Evolutionary conservation across 164 flowering plant species (phyloP), one percentile per base, ranked within the genome.

Genomic region (Vitis labrusca): DNA sequence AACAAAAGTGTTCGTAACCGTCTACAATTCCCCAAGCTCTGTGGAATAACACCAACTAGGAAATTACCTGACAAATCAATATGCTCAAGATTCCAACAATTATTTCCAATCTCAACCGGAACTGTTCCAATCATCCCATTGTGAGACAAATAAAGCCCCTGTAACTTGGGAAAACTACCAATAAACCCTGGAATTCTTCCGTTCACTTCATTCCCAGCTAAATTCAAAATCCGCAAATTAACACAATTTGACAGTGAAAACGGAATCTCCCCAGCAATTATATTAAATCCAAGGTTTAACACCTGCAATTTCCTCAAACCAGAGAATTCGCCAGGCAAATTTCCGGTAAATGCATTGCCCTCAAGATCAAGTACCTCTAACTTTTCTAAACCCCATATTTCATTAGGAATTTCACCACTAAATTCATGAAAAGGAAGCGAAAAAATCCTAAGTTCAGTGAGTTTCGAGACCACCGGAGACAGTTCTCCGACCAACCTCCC

Each of bases 321-420:
- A 2, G 69, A 27, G 61, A 89, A 69, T 15, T 59, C 68, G 50
- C 10, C 2, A 1, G 91, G 85, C 69, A 93, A 73, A 50, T 66
- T 61, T 15, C 93, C 97, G 14, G 56, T 51, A 14, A 91, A 63
- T 65, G 60, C 70, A 74, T 91, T 93, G 65, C 92, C 91, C 60
- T 86, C 92, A 50, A 93, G 86, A 79, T 89, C 90, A 71, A 93
- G 82, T 55, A 88, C 88, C 71, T 84, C 78, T 47, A 92, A 68
- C n/a, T 73, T 74, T 70, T 77, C 61, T 51, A 92, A 60, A n/a
- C 78, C 84, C 87, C 88, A 89, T 11, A 92, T 78, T 52, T 81
- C 88, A 8, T 3, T 2, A 16, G 92, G 96, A 73, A 92, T 74
- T 70, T 79, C 86, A 48, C 94, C 94, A 57, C 65, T 64, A 14